phyloP scores from a whole-genome alignment of 2,329 filamentous ascomycete species.

The Botryotinia calthae region DNA sequence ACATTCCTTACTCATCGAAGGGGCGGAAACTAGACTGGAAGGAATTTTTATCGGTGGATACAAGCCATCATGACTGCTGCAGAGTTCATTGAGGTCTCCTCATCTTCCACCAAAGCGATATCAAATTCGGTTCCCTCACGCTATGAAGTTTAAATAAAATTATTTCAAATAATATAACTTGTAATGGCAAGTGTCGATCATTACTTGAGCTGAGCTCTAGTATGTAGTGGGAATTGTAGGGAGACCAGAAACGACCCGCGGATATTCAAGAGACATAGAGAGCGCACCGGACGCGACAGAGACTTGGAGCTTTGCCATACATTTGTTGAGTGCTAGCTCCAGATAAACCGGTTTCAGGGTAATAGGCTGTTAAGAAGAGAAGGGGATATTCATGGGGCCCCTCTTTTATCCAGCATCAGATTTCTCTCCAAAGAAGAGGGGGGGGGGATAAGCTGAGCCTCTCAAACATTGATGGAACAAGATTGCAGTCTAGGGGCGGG shows the following conservation, averaged over 20 bases:
- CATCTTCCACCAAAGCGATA: neutral
- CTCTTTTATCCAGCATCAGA: neutral
- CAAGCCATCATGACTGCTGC: neutral
- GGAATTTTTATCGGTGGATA: neutral
- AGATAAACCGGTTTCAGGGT: constrained; percentile 27
- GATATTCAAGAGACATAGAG: constrained; percentile 45
- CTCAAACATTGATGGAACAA: neutral
- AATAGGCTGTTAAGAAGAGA: neutral
- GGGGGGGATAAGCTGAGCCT: neutral
- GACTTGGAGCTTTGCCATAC: constrained; percentile 41
- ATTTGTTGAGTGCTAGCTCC: constrained; percentile 43
- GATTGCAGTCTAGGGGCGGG: neutral
- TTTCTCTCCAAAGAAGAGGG: neutral
- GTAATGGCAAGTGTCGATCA: neutral
- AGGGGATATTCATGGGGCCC: neutral
- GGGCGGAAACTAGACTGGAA: neutral
- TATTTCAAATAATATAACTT: neutral
- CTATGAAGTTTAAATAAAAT: neutral
- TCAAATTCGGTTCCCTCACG: neutral
- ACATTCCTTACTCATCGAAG: neutral
- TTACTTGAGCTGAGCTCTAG: neutral
- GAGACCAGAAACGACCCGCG: constrained; percentile 26
- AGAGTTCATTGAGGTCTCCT: neutral
- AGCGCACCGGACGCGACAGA: constrained; percentile 43
- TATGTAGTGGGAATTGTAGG: neutral